Percentiles rank a stretch among this genome's conserved stretches.
Evolutionary conservation across 257 asterid genomes (phyloP).

Genomic region (Ilex asprella): DNA sequence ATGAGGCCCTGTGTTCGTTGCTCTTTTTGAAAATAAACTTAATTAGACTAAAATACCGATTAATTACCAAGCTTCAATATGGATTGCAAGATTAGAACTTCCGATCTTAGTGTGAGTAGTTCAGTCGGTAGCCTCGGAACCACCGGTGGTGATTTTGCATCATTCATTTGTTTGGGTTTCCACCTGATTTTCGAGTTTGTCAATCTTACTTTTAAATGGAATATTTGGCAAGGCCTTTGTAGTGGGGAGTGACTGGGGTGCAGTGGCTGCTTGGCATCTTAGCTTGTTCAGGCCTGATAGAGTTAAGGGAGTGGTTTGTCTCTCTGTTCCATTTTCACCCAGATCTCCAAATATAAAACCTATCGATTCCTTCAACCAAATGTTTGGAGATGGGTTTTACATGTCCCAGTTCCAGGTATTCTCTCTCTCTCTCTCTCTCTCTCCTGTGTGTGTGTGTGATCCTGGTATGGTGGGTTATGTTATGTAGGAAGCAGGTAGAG

Average conservation of each 20-base stretch:
- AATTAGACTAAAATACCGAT: no score
- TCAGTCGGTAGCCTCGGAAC: neutral
- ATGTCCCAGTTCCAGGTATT: constrained; percentile 45
- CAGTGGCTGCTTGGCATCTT: constrained; percentile 42
- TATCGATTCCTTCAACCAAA: constrained; percentile 25
- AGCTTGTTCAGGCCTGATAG: constrained; percentile 42
- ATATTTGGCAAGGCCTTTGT: constrained; percentile 27
- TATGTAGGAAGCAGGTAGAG: constrained; percentile 42
- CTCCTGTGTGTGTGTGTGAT: neutral
- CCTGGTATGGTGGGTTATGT: neutral
- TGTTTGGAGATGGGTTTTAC: constrained; percentile 36
- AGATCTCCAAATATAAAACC: constrained; percentile 20
- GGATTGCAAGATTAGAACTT: no score
- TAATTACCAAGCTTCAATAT: no score
- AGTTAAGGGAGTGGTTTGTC: constrained; percentile 34
- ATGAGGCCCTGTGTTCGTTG: no score
- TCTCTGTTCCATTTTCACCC: constrained; percentile 32
- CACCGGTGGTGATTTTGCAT: neutral
- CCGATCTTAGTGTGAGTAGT: neutral
- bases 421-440: neutral
- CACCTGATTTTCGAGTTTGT: neutral
- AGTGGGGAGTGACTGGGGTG: constrained; percentile 51
- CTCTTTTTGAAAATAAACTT: no score
- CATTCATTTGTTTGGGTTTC: neutral
- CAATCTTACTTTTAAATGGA: neutral